Conservation (phyloP, 768 basidiomycete genomes). For the Rhodotorula babjevae region DNA sequence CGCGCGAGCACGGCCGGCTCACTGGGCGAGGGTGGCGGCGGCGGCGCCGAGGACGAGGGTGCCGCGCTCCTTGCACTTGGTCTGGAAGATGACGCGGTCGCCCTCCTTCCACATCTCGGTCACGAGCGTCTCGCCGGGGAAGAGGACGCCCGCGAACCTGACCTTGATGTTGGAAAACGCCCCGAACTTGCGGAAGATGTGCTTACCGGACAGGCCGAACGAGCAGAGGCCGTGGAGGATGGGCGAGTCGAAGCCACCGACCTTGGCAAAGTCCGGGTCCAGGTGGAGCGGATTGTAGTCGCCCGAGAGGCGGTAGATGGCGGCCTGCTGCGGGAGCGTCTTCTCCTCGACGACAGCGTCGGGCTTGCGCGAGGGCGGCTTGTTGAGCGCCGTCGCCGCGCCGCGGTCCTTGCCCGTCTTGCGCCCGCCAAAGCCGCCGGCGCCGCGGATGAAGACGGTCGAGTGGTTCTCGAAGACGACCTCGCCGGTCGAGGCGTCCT, state of each 20-base stretch:
- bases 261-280: conserved; percentile 83
- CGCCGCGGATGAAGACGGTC: conserved; percentile 84
- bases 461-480: conserved; percentile 86
- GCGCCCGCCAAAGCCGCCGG: conserved; percentile 94
- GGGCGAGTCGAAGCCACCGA: conserved; percentile 90
- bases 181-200: conserved; percentile 81
- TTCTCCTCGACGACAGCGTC: conserved; percentile 85
- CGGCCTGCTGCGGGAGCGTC: conserved; percentile 75
- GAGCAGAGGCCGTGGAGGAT: conserved; percentile 83
- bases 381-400: conserved; percentile 73
- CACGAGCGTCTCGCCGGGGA: conserved; percentile 88
- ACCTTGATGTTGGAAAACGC: conserved; percentile 90
- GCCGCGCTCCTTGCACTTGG: conserved; percentile 82
- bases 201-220: conserved; percentile 89
- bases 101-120: conserved; percentile 99
- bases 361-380: conserved; percentile 72
- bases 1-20: neutral
- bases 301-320: conserved; percentile 85
- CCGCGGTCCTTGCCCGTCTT: conserved; percentile 81
- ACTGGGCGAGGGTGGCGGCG: conserved; percentile 60
- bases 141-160: conserved; percentile 87
- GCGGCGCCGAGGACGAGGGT: conserved; percentile 69
- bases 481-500: conserved; percentile 70
- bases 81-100: conserved; percentile 75
- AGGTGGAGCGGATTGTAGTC: conserved; percentile 89